Evolutionary conservation across 495 filamentous ascomycete genomes (phyloP), one percentile per base, ranked within the genome.

Genomic region (Talaromyces borbonicus): DNA sequence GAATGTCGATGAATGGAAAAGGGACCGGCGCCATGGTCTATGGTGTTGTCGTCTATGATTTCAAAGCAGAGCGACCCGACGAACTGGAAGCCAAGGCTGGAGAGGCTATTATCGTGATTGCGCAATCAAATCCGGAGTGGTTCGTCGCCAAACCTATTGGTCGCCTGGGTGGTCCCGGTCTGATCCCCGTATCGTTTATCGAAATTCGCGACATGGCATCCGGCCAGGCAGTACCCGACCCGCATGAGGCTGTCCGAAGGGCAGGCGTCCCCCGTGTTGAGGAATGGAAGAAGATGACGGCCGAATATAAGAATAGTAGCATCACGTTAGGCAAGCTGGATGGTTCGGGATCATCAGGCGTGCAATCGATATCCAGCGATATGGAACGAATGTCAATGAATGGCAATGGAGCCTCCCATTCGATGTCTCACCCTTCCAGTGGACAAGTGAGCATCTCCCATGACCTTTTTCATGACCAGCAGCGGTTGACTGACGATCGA

Each of bases 271-370:
- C 93, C n/a, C 84, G 84, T 59, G 93, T 98, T 9, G 92, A 98
- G 59, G 93, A 97, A 56, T 98, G 92, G 92, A 97, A 98, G 75
- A 94, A 93, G 69, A 95, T 96, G 88, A 92, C 92, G 8, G 89
- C 88, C 18, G 90, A 96, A 39, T 98, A 97, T 68, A 98, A 98
- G 73, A 95, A 97, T 59, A 95, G 88, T 63, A 96, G 90, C 63
- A 97, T 97, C 59, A 86, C 87, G 4, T 72, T 98, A 23, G 92
- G 92, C 49, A 90, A 90, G 57, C 85, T 97, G 40, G 88, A 94
- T 51, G 73, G 72, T 15, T 49, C 60, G 15, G 53, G 53, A 47
- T 40, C 64, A 51, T 44, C 61, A 50, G 51, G 56, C 18, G 55
- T 66, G 51, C 70, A 75, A 47, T 65, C 73, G 0, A 55, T 83